Base-by-base conservation (phyloP, 2,329 filamentous ascomycete genomes). In the Aspergillus candidus region DNA sequence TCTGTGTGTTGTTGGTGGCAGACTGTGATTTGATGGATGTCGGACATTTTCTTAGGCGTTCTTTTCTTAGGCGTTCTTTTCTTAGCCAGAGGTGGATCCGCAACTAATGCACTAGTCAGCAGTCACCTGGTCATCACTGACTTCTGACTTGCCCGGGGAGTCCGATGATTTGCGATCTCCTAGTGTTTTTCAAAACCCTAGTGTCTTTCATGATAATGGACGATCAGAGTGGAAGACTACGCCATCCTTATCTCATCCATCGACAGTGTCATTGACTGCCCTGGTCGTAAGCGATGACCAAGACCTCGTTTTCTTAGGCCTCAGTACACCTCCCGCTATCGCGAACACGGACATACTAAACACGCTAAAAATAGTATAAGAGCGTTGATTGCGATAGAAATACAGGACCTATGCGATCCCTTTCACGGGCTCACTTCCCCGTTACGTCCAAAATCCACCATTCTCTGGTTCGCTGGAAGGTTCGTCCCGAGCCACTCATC, bases 401-500 rank as follows among this genome's bases (percentile, higher is more conserved):
- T 27, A 27, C 22, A 27, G 22, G 22, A 27, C 22, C 22, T 8
- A 8, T 2, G 22, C 7, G 22, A 27, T 27, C 22, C 22, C 6
- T 5, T 18, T 18, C 18, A 18, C 18, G 18, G 18, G 18, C 18
- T 18, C 18, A 4, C 18, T 18, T 27, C 22, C 22, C 22, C 22
- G 22, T 27, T 27, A 27, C 22, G 22, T 27, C 22, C 22, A 27
- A 2, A 14, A 10, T 7, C 14, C 15, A 29, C 32, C 34, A 27
- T 41, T 39, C 42, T 57, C 50, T 59, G 57, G 53, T 56, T 49
- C 50, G 42, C 36, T 48, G 38, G 51, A 56, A 58, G 55, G 60
- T 53, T 58, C 56, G 58, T 51, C 52, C 57, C 57, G 58, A 52
- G 38, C 48, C 53, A 45, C 48, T 49, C 48, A 40, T 49, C 44